phyloP scores from a whole-genome alignment of 352 stramenopile species.

The Globisporangium paroecandrum region DNA sequence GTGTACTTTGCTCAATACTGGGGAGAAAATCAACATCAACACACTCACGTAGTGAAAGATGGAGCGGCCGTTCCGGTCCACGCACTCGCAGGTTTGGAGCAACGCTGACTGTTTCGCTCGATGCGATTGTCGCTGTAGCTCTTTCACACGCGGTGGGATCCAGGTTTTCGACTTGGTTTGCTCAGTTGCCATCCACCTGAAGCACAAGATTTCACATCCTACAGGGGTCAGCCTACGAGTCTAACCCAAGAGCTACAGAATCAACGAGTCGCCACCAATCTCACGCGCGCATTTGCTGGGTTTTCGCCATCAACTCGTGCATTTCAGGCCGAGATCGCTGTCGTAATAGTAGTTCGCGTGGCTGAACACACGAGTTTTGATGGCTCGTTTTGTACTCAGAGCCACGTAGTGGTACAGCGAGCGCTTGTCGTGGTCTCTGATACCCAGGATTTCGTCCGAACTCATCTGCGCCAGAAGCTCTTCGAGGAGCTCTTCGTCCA shows the following conservation, averaged over 20 bases:
- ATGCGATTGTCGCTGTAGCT: conserved; percentile 27
- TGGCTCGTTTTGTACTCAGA: conserved; percentile 20
- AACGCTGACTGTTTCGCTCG: conserved; percentile 30
- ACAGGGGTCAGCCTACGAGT: neutral
- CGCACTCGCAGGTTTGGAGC: conserved; percentile 23
- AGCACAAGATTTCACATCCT: neutral
- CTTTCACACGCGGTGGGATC: conserved; percentile 43
- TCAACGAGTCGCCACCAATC: neutral
- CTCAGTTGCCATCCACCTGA: conserved; percentile 15
- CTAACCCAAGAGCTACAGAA: neutral
- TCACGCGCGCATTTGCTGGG: conserved; percentile 27
- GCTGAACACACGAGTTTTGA: conserved; percentile 28
- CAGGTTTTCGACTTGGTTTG: conserved; percentile 22
- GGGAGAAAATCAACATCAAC: neutral
- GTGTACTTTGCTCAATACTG: neutral
- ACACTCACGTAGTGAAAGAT: conserved; percentile 59
- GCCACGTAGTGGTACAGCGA: conserved; percentile 52
- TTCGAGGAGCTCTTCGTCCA: conserved; percentile 25
- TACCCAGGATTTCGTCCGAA: conserved; percentile 27
- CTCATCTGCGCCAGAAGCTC: conserved; percentile 22
- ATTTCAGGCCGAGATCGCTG: conserved; percentile 21
- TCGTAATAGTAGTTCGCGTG: conserved; percentile 31
- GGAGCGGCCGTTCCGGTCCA: conserved; percentile 39
- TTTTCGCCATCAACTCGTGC: conserved; percentile 31
- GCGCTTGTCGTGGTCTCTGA: conserved; percentile 28